Evolutionary conservation across 768 basidiomycete species (phyloP).

Genomic region (Glaciozyma martinii): DNA sequence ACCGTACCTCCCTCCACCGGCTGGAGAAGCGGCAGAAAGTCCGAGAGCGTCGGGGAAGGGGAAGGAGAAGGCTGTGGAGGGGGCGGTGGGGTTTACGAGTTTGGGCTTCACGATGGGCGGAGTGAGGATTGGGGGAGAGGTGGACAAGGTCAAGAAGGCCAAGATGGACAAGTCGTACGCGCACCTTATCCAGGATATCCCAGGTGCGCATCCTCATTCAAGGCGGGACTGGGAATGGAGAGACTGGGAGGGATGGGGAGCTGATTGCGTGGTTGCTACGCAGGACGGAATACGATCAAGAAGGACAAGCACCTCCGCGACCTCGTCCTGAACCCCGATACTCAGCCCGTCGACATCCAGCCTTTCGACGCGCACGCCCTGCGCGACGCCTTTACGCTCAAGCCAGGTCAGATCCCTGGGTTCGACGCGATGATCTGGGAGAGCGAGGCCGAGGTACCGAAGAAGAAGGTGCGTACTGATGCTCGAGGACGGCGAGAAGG

Average conservation of each 20-base stretch:
- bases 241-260: too few species aligned
- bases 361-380: constrained; percentile 23
- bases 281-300: constrained; percentile 23
- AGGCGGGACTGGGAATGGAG: neutral
- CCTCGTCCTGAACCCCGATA: constrained; percentile 32
- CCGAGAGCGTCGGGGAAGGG: constrained; percentile 3
- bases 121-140: neutral
- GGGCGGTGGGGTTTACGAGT: neutral
- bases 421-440: constrained; percentile 28
- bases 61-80: constrained; percentile 6
- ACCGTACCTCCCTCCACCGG: constrained; percentile 20
- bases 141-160: constrained; percentile 15
- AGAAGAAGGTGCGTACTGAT: constrained; percentile 6
- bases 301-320: constrained; percentile 23
- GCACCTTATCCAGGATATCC: constrained; percentile 31
- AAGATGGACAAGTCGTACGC: constrained; percentile 34
- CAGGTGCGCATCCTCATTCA: too few species aligned
- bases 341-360: constrained; percentile 19
- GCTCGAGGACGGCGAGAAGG: neutral
- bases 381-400: constrained; percentile 29
- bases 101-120: constrained; percentile 18
- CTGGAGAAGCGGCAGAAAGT: neutral
- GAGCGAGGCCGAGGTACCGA: constrained; percentile 2
- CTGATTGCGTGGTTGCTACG: neutral
- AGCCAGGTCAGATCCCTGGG: constrained; percentile 27